These are phyloP conservation scores for Aspergillus oerlinghausenensis DNA, from an alignment of 2,329 filamentous ascomycete genomes.

Conservation along the genomic window DNA sequence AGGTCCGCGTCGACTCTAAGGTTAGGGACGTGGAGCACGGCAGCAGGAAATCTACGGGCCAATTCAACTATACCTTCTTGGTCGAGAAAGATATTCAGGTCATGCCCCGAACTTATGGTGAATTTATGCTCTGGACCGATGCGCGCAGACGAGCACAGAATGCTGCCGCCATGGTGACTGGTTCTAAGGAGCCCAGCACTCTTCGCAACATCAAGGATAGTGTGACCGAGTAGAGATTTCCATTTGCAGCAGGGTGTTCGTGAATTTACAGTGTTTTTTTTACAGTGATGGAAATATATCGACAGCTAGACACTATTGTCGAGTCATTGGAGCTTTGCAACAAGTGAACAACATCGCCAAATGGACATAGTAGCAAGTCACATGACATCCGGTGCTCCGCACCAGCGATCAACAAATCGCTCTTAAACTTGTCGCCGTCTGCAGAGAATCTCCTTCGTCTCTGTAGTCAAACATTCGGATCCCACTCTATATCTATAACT, in stretches of 20 bases:
- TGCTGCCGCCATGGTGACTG: slow-evolving; percentile 42
- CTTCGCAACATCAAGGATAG: slow-evolving; percentile 32
- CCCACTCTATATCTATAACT: neutral
- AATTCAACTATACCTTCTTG: slow-evolving; percentile 71
- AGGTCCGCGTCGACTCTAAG: slow-evolving; percentile 67
- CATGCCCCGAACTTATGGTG: slow-evolving; percentile 59
- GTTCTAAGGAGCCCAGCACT: slow-evolving; percentile 30
- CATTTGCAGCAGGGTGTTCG: neutral
- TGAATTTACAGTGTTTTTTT: neutral
- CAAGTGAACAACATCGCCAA: neutral
- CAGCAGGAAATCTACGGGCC: slow-evolving; percentile 62
- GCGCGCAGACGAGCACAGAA: slow-evolving; percentile 53
- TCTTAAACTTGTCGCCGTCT: neutral
- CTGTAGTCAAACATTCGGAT: neutral
- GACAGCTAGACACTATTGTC: neutral
- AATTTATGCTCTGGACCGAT: slow-evolving; percentile 64
- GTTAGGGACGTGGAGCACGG: slow-evolving; percentile 69
- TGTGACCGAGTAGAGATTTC: slow-evolving; percentile 33
- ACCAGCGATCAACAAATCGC: slow-evolving; percentile 2
- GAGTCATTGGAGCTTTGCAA: neutral
- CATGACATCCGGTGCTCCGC: slow-evolving; percentile 11
- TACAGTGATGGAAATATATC: neutral
- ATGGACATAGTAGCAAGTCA: slow-evolving; percentile 7
- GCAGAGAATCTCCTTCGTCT: neutral
- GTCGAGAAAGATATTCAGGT: slow-evolving; percentile 62